Evolutionary conservation across 2,329 filamentous ascomycete genomes (phyloP).

Genomic region (Scytalidium sp.): DNA sequence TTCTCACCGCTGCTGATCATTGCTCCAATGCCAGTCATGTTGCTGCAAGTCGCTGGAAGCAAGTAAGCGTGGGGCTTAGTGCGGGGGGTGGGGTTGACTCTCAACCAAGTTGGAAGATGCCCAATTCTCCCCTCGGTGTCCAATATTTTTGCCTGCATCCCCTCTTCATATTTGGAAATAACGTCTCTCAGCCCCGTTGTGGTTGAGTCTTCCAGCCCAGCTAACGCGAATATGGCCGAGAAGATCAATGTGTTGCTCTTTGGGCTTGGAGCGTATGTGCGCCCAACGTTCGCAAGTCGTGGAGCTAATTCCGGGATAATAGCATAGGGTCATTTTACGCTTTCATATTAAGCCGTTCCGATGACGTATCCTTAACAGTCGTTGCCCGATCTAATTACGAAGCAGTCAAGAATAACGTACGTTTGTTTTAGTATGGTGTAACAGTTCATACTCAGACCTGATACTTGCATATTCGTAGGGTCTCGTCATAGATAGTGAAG

Average conservation of each 20-base stretch:
- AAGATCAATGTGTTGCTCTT: background rate
- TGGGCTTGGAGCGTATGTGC: background rate
- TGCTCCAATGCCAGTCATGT: too few species aligned
- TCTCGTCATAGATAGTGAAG: slow-evolving; percentile 50
- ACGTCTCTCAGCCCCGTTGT: background rate
- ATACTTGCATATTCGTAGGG: slow-evolving; percentile 20
- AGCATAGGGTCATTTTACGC: slow-evolving; percentile 58
- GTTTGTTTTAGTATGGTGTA: slow-evolving; percentile 30
- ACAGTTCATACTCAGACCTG: slow-evolving; percentile 27
- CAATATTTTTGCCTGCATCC: background rate
- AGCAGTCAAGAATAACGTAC: slow-evolving; percentile 46
- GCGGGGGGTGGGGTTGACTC: background rate
- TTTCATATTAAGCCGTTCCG: slow-evolving; percentile 44
- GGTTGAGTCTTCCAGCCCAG: background rate
- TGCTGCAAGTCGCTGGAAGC: too few species aligned
- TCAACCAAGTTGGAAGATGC: background rate
- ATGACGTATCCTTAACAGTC: slow-evolving; percentile 50
- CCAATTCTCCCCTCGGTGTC: background rate
- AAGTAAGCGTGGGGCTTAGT: background rate
- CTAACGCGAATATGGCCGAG: background rate
- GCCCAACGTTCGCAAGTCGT: background rate
- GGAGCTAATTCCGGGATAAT: background rate
- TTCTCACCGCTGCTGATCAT: too few species aligned
- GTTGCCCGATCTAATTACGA: slow-evolving; percentile 60
- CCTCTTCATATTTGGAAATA: background rate